These are phyloP conservation scores for Fusarium succisae DNA, from an alignment of 2,329 filamentous ascomycete species.

Conservation along the genomic window DNA sequence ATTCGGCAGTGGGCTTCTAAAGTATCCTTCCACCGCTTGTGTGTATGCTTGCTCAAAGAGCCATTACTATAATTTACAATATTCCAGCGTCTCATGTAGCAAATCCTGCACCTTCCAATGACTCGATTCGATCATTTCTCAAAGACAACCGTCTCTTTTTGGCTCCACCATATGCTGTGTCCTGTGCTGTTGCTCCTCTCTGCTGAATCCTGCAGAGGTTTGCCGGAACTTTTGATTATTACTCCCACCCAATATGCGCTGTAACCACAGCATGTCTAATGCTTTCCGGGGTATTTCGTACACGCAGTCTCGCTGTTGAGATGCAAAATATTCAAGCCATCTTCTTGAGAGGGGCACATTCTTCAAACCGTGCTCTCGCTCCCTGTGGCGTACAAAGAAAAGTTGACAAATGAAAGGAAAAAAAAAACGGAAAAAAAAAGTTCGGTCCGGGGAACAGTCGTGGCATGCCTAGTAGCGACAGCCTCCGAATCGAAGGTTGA, in stretches of 20 bases:
- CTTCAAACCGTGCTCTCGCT: background rate
- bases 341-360: constrained; percentile 11
- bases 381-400: constrained; percentile 21
- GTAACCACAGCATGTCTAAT: constrained; percentile 43
- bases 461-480: constrained; percentile 17
- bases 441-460: constrained; percentile 19
- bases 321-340: constrained; percentile 36
- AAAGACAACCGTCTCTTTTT: constrained; percentile 29
- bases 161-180: constrained; percentile 22
- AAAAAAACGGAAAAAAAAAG: background rate
- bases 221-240: constrained; percentile 41
- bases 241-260: constrained; percentile 41
- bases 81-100: constrained; percentile 18
- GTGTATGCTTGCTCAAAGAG: constrained; percentile 24
- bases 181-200: constrained; percentile 29
- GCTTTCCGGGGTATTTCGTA: constrained; percentile 44
- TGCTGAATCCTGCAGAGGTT: constrained; percentile 33
- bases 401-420: constrained; percentile 14
- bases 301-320: constrained; percentile 43
- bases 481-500: constrained; percentile 23
- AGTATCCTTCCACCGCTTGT: constrained; percentile 14
- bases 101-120: constrained; percentile 24
- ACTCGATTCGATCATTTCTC: constrained; percentile 27
- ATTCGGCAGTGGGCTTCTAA: constrained; percentile 10
- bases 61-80: constrained; percentile 44